Base-by-base conservation (phyloP, 2,329 filamentous ascomycete genomes). In the Ophiostoma perfectum region DNA sequence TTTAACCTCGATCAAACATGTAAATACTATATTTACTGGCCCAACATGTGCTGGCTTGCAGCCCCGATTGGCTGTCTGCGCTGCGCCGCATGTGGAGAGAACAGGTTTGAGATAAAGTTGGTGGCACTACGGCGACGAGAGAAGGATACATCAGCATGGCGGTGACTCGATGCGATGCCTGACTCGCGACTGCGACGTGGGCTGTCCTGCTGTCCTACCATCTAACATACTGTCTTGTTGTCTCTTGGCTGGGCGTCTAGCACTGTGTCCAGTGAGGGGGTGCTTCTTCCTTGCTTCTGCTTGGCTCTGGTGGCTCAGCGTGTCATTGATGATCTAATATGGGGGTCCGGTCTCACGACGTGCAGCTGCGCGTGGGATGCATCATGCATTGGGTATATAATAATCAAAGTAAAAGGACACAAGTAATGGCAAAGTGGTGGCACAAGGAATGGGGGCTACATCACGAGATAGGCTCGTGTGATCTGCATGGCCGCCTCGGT, bases 381-480 rank as follows among this genome's bases (percentile, higher is more conserved):
- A n/a, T n/a, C n/a, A n/a, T n/a, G n/a, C n/a, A n/a, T 4, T 27
- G 49, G 49, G 49, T 55, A 55, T 55, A 27, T 55, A 5, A n/a
- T 47, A 47, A 55, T 45, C 14, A 27, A 55, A 27, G 14, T 27
- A 55, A 49, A 49, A 27, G 27, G 2, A 27, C 27, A 27, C 27
- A 27, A 27, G 27, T 27, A 27, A 27, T 27, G 27, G 2, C 27
- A 27, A 27, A 1, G 27, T 27, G 27, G 27, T 27, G 27, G 16
- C n/a, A 55, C 12, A 5, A 55, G 8, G 6, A 52, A 16, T 7
- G 18, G 47, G 18, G 47, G 5, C 49, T 68, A 84, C 70, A 86
- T 76, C 63, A 85, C 81, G 69, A 89, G 77, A 78, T 83, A 90
- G 73, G 82, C 79, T 71, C 86, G 82, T 5, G 88, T 88, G 66